Base-by-base conservation (phyloP, 352 stramenopile species). In the Globisporangium splendens region DNA sequence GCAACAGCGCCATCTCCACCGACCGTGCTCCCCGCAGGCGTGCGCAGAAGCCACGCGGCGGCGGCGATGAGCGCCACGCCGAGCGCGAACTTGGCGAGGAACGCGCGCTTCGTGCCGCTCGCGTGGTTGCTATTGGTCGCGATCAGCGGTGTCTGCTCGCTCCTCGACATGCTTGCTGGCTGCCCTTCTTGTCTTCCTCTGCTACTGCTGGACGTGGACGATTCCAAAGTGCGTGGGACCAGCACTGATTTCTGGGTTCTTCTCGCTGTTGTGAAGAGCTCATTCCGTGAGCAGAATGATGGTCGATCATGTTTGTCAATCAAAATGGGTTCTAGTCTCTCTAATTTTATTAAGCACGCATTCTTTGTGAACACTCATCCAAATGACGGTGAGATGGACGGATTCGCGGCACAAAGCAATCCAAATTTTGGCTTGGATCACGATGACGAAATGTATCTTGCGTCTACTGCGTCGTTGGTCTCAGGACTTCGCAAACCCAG, bases 71-170 rank as follows among this genome's bases (percentile, higher is more conserved):
- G 21, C 20, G 52, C 52, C 21, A 58, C 22, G 0, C 52, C 52
- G 41, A 58, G 22, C 28, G 42, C 52, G 52, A 58, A 50, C 41
- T 58, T 58, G 52, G 41, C 41, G 28, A 58, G 31, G 12, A 58
- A 58, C 14, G 52, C 52, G 17, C 52, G 52, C 52, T 48, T 50
- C 22, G 52, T 58, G 41, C 52, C 52, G 42, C 42, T 18, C 8
- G 52, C 20, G 52, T 24, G 52, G 24, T n/a, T 48, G 39, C n/a
- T 50, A 12, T 50, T 7, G 11, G n/a, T 54, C 28, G 20, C 48
- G 28, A 54, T 35, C 48, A 58, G 52, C 42, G 52, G 42, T 22
- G 42, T 50, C 42, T 58, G 52, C 52, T 58, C 52, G 22, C 12
- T 39, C 22, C 20, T n/a, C 12, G 52, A 4, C 52, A 58, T 58